phyloP scores from a whole-genome alignment of 257 asterid species.

The Nicotiana tomentosiformis region DNA sequence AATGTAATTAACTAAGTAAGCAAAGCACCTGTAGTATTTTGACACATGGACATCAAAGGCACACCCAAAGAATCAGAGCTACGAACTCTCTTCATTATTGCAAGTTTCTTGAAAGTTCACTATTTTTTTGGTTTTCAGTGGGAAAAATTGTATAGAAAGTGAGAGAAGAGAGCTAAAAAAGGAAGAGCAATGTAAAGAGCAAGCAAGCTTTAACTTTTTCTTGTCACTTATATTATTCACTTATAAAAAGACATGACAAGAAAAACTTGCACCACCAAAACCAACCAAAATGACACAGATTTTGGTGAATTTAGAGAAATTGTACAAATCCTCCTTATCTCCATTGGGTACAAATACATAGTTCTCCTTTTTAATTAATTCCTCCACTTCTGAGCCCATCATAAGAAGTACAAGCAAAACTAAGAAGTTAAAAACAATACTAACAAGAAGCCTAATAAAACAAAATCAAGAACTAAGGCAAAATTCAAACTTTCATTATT shows the following conservation, averaged over 20 bases:
- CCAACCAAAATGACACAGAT: slow-evolving; percentile 54
- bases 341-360: slow-evolving; percentile 40
- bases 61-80: slow-evolving; percentile 77
- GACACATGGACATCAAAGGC: slow-evolving; percentile 69
- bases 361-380: slow-evolving; percentile 29
- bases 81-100: slow-evolving; percentile 65
- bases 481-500: slow-evolving; percentile 6
- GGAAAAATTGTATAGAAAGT: background rate
- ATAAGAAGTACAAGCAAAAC: background rate
- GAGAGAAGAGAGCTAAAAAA: background rate
- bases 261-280: slow-evolving; percentile 27
- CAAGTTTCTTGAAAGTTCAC: background rate
- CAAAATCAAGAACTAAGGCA: background rate
- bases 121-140: background rate
- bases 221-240: background rate
- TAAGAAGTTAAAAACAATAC: background rate
- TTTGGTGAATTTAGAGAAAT: slow-evolving; percentile 20
- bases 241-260: slow-evolving; percentile 22
- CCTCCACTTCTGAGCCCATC: slow-evolving; percentile 49
- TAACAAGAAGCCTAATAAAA: no score
- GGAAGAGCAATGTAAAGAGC: background rate
- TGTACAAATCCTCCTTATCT: slow-evolving; percentile 26
- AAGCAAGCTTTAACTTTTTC: background rate
- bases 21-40: slow-evolving; percentile 69
- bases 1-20: background rate